Conservation (phyloP, 768 basidiomycete genomes). For the Crassisporium funariophilum region DNA sequence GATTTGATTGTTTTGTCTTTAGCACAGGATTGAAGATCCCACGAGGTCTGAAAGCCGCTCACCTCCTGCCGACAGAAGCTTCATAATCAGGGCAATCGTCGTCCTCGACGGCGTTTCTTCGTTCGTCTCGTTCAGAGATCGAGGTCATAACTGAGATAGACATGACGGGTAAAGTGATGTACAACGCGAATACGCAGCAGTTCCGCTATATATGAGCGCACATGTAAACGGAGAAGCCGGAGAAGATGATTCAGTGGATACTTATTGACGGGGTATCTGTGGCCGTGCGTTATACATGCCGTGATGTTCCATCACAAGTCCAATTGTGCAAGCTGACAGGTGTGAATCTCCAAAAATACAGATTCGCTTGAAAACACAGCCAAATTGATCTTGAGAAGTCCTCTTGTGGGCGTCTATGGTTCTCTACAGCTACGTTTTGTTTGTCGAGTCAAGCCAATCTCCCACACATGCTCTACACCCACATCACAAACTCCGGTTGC, state of each 20-base stretch:
- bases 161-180: slow-evolving; percentile 10
- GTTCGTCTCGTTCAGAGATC: slow-evolving; percentile 16
- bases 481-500: too few species aligned
- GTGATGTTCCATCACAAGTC: too few species aligned
- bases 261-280: too few species aligned
- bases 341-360: too few species aligned
- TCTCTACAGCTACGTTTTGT: too few species aligned
- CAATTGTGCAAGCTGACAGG: too few species aligned
- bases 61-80: slow-evolving; percentile 41
- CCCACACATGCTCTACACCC: too few species aligned
- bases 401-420: too few species aligned
- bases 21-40: slow-evolving; percentile 21
- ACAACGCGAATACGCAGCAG: background rate
- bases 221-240: background rate
- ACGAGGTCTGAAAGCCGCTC: slow-evolving; percentile 14
- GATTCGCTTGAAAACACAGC: too few species aligned
- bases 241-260: background rate
- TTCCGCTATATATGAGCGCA: background rate
- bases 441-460: too few species aligned
- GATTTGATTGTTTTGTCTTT: slow-evolving; percentile 12
- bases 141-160: slow-evolving; percentile 28
- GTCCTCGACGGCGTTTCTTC: slow-evolving; percentile 24
- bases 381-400: too few species aligned
- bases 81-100: slow-evolving; percentile 45
- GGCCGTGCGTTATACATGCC: too few species aligned